These are phyloP conservation scores for Phyllosticta citribraziliensis DNA, from an alignment of 2,329 filamentous ascomycete genomes.

Conservation along the genomic window DNA sequence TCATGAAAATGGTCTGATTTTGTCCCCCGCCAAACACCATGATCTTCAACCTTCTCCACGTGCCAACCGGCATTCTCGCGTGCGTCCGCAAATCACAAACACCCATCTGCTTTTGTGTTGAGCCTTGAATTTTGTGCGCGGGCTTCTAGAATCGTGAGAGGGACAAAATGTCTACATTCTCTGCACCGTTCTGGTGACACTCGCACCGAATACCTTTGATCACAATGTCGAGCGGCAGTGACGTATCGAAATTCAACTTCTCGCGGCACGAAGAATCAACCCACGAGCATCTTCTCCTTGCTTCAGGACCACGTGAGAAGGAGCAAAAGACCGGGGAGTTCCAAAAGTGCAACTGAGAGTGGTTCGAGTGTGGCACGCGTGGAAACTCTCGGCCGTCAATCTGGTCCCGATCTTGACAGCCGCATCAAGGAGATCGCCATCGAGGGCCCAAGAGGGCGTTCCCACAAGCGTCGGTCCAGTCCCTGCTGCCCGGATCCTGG, in stretches of 20 bases:
- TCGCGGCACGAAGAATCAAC: not conserved
- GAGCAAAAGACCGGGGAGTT: not conserved
- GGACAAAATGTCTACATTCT: not conserved
- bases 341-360: not conserved
- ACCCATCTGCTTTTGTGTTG: not conserved
- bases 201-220: not conserved
- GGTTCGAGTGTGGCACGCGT: not conserved
- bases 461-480: not conserved
- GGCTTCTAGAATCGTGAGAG: not conserved
- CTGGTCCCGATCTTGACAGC: not conserved
- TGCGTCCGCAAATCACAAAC: not conserved
- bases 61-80: not conserved
- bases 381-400: not conserved
- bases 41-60: not conserved
- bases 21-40: not conserved
- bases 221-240: not conserved
- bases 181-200: not conserved
- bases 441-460: not conserved
- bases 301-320: not conserved
- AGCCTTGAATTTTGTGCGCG: not conserved
- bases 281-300: not conserved
- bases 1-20: slow-evolving; percentile 8
- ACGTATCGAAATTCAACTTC: too few relatives aligned
- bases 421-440: not conserved
- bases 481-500: not conserved